Conservation (phyloP, 1,284 basidiomycete genomes). For the Trichosporon asahii region DNA sequence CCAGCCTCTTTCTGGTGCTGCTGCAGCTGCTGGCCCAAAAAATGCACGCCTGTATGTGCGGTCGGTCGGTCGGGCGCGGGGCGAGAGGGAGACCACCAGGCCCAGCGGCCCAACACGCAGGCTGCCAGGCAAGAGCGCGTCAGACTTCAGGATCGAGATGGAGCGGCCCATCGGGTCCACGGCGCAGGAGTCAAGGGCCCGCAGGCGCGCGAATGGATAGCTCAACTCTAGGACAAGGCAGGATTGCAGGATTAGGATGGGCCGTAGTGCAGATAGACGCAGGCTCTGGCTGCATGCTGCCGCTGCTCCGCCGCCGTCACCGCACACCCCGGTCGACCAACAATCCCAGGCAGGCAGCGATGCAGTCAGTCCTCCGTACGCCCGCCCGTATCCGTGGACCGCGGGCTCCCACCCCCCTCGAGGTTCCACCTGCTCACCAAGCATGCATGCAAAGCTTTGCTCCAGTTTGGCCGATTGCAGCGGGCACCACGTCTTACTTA, state of each 20-base stretch:
- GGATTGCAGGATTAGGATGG: slow-evolving; percentile 5
- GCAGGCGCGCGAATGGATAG: not conserved
- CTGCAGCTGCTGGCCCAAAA: not conserved
- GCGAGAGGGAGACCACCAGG: not conserved
- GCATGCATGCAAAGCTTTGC: slow-evolving; percentile 4
- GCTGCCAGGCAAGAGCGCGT: not conserved
- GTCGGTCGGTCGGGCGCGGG: not conserved
- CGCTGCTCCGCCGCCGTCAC: not conserved
- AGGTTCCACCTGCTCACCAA: not conserved
- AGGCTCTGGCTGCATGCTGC: not conserved
- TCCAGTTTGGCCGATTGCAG: slow-evolving; percentile 9
- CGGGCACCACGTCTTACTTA: not conserved
- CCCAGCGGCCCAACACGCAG: not conserved
- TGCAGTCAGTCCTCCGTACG: not conserved
- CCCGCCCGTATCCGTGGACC: slow-evolving; percentile 9
- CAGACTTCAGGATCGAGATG: not conserved
- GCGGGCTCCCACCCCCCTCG: slow-evolving; percentile 2
- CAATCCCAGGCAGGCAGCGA: too few relatives aligned
- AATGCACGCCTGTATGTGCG: not conserved
- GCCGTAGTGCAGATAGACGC: slow-evolving; percentile 7
- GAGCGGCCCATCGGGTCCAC: slow-evolving; percentile 1
- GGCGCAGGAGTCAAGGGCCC: not conserved
- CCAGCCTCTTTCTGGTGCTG: too few relatives aligned
- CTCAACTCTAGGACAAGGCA: slow-evolving; percentile 2
- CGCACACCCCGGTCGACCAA: not conserved